A percentile compares a stretch with the other conserved stretches of the same genome.
Conservation (phyloP, 208 protist species). For the Trypanosoma brucei region DNA sequence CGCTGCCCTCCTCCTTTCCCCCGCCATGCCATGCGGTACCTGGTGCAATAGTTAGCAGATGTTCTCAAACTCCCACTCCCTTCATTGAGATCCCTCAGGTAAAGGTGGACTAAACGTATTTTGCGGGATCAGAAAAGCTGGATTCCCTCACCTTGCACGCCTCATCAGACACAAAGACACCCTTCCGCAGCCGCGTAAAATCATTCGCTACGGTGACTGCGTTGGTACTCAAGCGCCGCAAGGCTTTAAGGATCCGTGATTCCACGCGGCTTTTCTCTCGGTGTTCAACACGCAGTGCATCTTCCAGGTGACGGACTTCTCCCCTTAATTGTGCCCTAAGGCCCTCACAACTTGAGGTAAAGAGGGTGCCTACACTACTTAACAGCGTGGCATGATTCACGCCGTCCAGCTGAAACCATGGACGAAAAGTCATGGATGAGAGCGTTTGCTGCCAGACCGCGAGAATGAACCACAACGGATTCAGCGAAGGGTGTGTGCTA, state of each 20-base stretch:
- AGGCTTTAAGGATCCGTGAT: neutral
- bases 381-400: slow-evolving; percentile 34
- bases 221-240: slow-evolving; percentile 10
- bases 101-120: too few relatives aligned
- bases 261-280: slow-evolving; percentile 15
- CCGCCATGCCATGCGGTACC: too few relatives aligned
- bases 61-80: too few relatives aligned
- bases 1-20: too few relatives aligned
- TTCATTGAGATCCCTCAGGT: too few relatives aligned
- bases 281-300: slow-evolving; percentile 16
- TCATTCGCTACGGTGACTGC: slow-evolving; percentile 6
- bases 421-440: slow-evolving; percentile 40
- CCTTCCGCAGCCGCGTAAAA: neutral
- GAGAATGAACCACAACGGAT: slow-evolving; percentile 50
- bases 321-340: slow-evolving; percentile 16
- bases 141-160: too few relatives aligned
- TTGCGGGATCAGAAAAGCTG: too few relatives aligned
- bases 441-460: slow-evolving; percentile 66
- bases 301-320: slow-evolving; percentile 25
- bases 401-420: slow-evolving; percentile 45
- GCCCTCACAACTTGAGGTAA: slow-evolving; percentile 23
- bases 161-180: too few relatives aligned
- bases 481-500: neutral
- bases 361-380: slow-evolving; percentile 28
- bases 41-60: too few relatives aligned